Evolutionary conservation across 108 stramenopile species (phyloP), one percentile per base, ranked within the genome.

Genomic region (Nitzschia sp.): DNA sequence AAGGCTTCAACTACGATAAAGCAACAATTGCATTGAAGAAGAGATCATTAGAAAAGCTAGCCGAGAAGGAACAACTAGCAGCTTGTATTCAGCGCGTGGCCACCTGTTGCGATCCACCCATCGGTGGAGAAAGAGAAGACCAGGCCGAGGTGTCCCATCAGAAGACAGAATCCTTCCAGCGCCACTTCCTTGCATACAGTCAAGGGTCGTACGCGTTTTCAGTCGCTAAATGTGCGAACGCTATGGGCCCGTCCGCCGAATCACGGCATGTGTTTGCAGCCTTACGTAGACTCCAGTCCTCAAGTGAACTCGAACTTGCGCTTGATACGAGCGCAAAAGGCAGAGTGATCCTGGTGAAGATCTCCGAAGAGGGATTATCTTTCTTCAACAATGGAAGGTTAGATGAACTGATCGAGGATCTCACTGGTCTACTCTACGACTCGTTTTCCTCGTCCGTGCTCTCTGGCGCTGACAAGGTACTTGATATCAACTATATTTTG

Each of bases 241-340:
- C 29, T 25, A 72, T 93, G 68, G 94, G 91, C 17, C 79, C 85
- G 0, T 58, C 63, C 9, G 79, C 85, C 0, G 90, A 93, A 66
- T 89, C 91, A 50, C 77, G 94, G 3, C 90, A 95, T 79, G 87
- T 93, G 5, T 93, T 79, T 77, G 94, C 94, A n/a, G 85, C 88
- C 0, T 71, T 95, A 23, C 81, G 94, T 23, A 70, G 89, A 9
- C 63, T 95, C 38, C 85, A 95, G 65, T 56, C 58, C 8, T 62
- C 17, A 9, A 83, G 88, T 6, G 91, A 92, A 53, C 71, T 95
- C 28, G 91, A 95, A 44, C 65, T 93, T 29, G 44, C 63, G 29
- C 76, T 95, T 48, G 91, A 90, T 55, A 75, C 73, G 16, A 63
- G 75, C 23, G 47, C 34, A 1, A 66, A 52, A 36, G 88, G 91